These are phyloP conservation scores for Aspergillus costaricaensis DNA, from an alignment of 2,329 filamentous ascomycete genomes.

Conservation along the genomic window DNA sequence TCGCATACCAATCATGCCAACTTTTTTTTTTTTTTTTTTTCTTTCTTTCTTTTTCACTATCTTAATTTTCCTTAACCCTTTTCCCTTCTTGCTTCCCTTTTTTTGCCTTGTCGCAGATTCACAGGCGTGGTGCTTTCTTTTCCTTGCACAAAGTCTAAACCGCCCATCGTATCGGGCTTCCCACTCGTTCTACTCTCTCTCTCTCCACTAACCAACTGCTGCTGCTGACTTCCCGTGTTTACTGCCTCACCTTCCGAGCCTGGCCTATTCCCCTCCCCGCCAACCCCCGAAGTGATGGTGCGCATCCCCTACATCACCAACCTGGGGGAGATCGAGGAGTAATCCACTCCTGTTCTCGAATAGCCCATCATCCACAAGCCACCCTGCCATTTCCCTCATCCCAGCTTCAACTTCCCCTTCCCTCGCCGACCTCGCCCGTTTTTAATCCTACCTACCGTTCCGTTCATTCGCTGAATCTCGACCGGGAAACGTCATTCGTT, in stretches of 20 bases:
- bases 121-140: not conserved
- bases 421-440: not conserved
- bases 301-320: conserved; percentile 25
- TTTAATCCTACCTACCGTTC: not conserved
- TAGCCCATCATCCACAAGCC: not conserved
- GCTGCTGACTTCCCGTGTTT: conserved; percentile 17
- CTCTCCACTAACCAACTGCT: not conserved
- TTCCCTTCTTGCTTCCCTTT: not conserved
- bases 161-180: conserved; percentile 8
- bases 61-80: conserved; percentile 11
- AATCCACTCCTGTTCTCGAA: conserved; percentile 15
- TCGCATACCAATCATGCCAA: conserved; percentile 16
- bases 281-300: conserved; percentile 23
- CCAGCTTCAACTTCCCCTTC: not conserved
- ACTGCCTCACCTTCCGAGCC: conserved; percentile 13
- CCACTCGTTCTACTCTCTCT: conserved; percentile 1
- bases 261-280: conserved; percentile 15
- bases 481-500: conserved; percentile 1
- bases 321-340: conserved; percentile 20
- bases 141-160: conserved; percentile 10
- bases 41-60: not conserved
- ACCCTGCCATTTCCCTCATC: not conserved
- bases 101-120: conserved; percentile 6
- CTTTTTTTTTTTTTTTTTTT: conserved; percentile 19
- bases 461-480: conserved; percentile 1